These are phyloP conservation scores for Phaeosphaeriaceae sp. DNA, from an alignment of 2,329 filamentous ascomycete genomes.

Conservation along the genomic window DNA sequence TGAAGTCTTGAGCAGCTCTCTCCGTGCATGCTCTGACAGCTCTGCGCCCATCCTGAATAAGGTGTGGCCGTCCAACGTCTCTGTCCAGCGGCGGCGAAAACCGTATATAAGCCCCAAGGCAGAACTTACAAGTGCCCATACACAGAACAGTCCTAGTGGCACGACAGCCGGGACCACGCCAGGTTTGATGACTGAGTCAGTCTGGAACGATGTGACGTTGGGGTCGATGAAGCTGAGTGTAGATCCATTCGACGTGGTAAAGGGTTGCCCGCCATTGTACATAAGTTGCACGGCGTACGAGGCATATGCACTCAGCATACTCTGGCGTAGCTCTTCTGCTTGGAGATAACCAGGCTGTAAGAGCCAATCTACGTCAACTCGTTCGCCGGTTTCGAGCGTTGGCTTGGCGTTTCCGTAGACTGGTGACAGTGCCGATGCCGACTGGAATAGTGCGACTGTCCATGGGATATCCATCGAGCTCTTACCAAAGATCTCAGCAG, in stretches of 20 bases:
- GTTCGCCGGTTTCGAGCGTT: too few relatives aligned
- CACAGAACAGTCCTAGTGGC: conserved; percentile 4
- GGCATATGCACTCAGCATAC: conserved; percentile 5
- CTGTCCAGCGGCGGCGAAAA: conserved; percentile 12
- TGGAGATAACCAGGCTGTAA: conserved; percentile 9
- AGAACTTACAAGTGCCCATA: conserved; percentile 7
- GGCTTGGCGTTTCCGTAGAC: too few relatives aligned
- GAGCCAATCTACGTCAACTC: too few relatives aligned
- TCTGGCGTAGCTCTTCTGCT: conserved; percentile 2
- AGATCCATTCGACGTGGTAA: conserved; percentile 3
- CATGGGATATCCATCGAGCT: too few relatives aligned
- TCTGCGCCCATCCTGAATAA: conserved; percentile 8
- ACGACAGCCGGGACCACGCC: conserved; percentile 4
- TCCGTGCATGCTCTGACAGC: not conserved
- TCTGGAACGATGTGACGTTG: conserved; percentile 5
- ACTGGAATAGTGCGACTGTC: too few relatives aligned
- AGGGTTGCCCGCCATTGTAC: conserved; percentile 14
- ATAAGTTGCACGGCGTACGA: conserved; percentile 10
- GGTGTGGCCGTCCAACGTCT: conserved; percentile 13
- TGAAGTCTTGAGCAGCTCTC: not conserved
- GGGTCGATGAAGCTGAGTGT: conserved; percentile 1
- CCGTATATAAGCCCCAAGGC: conserved; percentile 6
- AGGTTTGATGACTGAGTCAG: conserved; percentile 4
- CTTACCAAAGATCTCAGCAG: too few relatives aligned
- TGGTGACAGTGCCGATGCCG: too few relatives aligned